Percentiles rank a stretch among this genome's conserved stretches.
These are phyloP conservation scores for Benincasa hispida DNA, from an alignment of 306 rosid genomes.

Conservation along the genomic window DNA sequence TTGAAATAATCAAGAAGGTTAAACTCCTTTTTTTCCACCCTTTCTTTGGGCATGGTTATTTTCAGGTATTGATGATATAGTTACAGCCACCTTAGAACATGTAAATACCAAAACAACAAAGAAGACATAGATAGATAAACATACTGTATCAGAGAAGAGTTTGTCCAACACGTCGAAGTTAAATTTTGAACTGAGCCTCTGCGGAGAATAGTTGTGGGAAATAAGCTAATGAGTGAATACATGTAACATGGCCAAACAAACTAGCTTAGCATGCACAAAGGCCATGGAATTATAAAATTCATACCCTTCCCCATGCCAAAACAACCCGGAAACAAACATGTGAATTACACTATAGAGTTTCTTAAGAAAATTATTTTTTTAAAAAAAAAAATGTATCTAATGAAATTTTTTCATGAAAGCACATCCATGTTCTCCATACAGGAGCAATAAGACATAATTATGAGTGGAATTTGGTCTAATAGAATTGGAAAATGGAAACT, in stretches of 20 bases:
- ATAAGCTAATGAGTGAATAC: neutral
- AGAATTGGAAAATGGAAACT: neutral
- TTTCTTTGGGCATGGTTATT: neutral
- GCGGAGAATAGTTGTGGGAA: neutral
- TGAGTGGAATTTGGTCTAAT: no score
- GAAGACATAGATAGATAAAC: neutral
- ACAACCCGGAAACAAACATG: neutral
- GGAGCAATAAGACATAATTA: neutral
- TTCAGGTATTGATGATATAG: neutral
- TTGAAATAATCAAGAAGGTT: neutral
- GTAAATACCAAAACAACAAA: neutral
- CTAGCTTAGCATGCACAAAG: neutral
- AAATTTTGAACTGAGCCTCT: slow-evolving; percentile 5
- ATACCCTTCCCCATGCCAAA: neutral
- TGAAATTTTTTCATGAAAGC: neutral
- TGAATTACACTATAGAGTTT: neutral
- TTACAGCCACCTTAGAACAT: neutral
- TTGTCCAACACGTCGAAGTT: slow-evolving; percentile 5
- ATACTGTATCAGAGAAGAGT: neutral
- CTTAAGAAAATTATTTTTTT: neutral
- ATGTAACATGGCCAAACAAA: neutral
- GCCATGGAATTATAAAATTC: neutral
- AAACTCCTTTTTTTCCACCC: neutral
- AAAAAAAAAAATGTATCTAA: neutral
- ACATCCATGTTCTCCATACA: no score